Evolutionary conservation across 1,284 basidiomycete genomes (phyloP).

Genomic region (Ganoderma sinense): DNA sequence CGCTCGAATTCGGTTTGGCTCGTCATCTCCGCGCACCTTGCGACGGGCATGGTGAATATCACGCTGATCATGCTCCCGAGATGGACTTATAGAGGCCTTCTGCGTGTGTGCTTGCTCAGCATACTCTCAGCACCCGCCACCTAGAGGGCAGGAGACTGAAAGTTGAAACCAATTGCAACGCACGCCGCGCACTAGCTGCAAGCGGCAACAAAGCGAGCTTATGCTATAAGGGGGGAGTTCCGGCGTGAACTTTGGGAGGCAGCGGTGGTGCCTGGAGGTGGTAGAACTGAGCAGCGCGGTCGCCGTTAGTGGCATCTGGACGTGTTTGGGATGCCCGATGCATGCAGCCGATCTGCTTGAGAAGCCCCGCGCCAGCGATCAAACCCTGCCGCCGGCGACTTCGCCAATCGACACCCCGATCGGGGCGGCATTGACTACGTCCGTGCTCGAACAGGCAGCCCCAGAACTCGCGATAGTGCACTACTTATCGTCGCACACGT

Average conservation of each 20-base stretch:
- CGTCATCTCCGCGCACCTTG: background rate
- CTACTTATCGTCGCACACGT: background rate
- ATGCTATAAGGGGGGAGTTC: background rate
- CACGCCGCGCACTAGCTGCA: background rate
- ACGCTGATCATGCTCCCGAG: background rate
- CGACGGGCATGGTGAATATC: background rate
- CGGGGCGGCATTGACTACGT: background rate
- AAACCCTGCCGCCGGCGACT: background rate
- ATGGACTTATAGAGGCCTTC: background rate
- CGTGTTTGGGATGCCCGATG: background rate
- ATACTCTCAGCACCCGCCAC: background rate
- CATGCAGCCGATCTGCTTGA: background rate
- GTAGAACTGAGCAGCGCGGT: background rate
- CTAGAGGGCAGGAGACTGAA: background rate
- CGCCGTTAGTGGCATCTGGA: background rate
- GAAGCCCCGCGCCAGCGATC: background rate
- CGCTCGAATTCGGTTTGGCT: background rate
- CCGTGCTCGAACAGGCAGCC: background rate
- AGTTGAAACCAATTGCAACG: background rate
- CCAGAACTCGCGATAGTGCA: background rate
- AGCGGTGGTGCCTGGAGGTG: background rate
- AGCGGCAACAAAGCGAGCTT: background rate
- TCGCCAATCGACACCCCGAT: background rate
- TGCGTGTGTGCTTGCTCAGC: background rate
- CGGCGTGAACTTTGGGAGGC: background rate